Conservation (phyloP, 768 basidiomycete genomes). For the Naganishia vishniacii region DNA sequence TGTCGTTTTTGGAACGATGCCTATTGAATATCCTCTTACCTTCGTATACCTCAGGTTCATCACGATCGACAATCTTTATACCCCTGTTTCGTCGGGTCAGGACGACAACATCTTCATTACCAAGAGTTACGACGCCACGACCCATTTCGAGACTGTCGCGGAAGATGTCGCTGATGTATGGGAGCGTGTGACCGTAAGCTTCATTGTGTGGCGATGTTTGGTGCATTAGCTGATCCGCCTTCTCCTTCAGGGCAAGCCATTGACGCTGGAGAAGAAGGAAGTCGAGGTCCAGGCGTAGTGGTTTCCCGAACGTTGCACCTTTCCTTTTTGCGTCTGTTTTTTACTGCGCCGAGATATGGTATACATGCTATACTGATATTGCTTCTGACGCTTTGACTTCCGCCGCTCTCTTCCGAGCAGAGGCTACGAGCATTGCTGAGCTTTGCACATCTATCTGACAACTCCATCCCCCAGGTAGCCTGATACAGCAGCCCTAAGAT, state of each 20-base stretch:
- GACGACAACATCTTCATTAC: constrained; percentile 94
- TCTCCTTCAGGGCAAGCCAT: constrained; percentile 38
- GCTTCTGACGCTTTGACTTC: too few species aligned
- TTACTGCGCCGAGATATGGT: not conserved
- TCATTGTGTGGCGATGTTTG: not conserved
- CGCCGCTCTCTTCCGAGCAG: too few species aligned
- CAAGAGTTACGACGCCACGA: constrained; percentile 94
- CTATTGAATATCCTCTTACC: not conserved
- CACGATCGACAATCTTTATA: constrained; percentile 78
- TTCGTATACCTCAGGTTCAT: constrained; percentile 63
- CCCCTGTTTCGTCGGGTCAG: constrained; percentile 73
- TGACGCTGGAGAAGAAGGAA: constrained; percentile 47
- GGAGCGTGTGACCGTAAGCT: constrained; percentile 61
- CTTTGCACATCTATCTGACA: too few species aligned
- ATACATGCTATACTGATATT: not conserved
- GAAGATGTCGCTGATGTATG: constrained; percentile 96
- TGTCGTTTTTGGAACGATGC: constrained; percentile 7
- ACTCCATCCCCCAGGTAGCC: too few species aligned
- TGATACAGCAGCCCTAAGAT: too few species aligned
- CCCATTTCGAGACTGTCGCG: constrained; percentile 97
- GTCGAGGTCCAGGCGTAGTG: constrained; percentile 38
- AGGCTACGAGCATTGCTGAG: too few species aligned
- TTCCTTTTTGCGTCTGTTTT: not conserved
- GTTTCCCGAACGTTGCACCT: not conserved
- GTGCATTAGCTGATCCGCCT: not conserved